phyloP scores from a whole-genome alignment of 306 rosid species.

The Lithocarpus polystachyus region DNA sequence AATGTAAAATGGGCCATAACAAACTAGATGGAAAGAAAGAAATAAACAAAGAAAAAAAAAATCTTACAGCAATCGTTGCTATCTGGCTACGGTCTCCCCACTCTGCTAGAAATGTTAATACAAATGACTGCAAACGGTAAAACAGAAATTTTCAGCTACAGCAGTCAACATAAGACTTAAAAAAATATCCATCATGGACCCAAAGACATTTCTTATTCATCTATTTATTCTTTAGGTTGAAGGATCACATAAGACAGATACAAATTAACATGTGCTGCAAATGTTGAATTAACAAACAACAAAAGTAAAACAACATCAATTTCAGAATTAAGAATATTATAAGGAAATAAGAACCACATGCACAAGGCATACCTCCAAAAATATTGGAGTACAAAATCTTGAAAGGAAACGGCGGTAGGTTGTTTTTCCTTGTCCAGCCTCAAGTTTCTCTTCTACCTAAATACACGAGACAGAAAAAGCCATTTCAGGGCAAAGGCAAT shows the following conservation, averaged over 20 bases:
- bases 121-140: slow-evolving; percentile 67
- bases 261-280: background rate
- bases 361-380: slow-evolving; percentile 67
- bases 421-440: slow-evolving; percentile 90
- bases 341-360: slow-evolving; percentile 2
- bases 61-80: slow-evolving; percentile 96
- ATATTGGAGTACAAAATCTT: slow-evolving; percentile 94
- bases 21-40: background rate
- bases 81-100: slow-evolving; percentile 99
- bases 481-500: slow-evolving; percentile 21
- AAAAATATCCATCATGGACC: background rate
- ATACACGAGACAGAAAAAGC: slow-evolving; percentile 7
- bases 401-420: slow-evolving; percentile 76
- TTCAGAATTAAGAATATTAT: background rate
- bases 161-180: background rate
- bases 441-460: slow-evolving; percentile 98
- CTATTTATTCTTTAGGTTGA: background rate
- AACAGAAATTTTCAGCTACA: slow-evolving; percentile 3
- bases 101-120: slow-evolving; percentile 94
- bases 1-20: background rate
- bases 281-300: background rate
- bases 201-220: background rate
- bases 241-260: background rate
- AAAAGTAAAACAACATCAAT: background rate
- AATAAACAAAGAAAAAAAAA: background rate